Percentiles rank a stretch among this genome's conserved stretches.
Evolutionary conservation across 371 early-diverging fungal genomes (phyloP).

Genomic region (Massospora cicadina): DNA sequence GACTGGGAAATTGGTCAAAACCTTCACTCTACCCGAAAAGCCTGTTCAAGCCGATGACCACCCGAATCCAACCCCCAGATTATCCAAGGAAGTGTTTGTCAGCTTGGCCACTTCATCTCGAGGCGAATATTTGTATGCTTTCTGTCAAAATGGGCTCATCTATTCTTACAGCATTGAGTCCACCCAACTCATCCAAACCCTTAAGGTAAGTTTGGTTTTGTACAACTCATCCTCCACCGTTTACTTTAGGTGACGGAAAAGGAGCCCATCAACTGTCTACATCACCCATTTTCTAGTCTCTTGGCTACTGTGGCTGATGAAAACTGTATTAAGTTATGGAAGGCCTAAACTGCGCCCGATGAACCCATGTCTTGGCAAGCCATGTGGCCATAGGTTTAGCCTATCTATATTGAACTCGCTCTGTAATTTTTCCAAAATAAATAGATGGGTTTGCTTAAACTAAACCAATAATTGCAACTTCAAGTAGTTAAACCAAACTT

Average conservation of each 20-base stretch:
- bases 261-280: conserved; percentile 44
- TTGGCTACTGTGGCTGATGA: conserved; percentile 44
- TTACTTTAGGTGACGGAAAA: conserved; percentile 23
- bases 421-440: too few relatives aligned
- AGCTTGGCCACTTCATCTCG: conserved; percentile 6
- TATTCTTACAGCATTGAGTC: not conserved
- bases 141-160: not conserved
- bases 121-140: conserved; percentile 9
- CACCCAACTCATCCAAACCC: not conserved
- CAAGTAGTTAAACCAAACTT: too few relatives aligned
- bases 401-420: too few relatives aligned
- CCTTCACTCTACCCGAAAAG: not conserved
- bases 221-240: not conserved
- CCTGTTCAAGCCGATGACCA: not conserved
- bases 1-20: not conserved
- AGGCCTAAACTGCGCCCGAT: conserved; percentile 16
- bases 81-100: not conserved
- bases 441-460: too few relatives aligned
- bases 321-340: conserved; percentile 37
- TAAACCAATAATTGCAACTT: too few relatives aligned
- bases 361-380: too few relatives aligned
- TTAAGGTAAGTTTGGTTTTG: not conserved
- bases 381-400: too few relatives aligned
- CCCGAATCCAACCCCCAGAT: not conserved
- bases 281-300: conserved; percentile 59